Evolutionary conservation across 108 stramenopile species (phyloP).

Genomic region (Nannochloropsis gaditana): DNA sequence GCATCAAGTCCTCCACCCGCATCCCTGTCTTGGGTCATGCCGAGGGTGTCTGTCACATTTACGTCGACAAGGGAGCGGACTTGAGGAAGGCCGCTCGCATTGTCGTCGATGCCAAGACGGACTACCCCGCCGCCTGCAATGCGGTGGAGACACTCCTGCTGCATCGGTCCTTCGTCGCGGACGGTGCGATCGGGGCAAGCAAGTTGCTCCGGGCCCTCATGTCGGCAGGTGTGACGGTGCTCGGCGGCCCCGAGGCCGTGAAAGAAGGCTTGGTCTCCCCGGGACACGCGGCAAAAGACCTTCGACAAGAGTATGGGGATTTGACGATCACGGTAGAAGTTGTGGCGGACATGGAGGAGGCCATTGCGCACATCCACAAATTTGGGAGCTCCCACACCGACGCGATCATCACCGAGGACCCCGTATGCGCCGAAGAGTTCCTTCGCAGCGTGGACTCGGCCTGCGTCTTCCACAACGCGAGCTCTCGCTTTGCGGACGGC

Average conservation of each 20-base stretch:
- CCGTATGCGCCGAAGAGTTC: slow-evolving; percentile 68
- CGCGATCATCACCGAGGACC: slow-evolving; percentile 77
- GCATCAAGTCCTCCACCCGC: slow-evolving; percentile 78
- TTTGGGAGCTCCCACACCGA: slow-evolving; percentile 94
- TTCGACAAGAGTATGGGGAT: slow-evolving; percentile 87
- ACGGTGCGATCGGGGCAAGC: neutral
- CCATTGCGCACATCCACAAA: slow-evolving; percentile 85
- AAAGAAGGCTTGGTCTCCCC: slow-evolving; percentile 30
- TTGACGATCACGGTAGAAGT: slow-evolving; percentile 86
- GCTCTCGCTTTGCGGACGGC: slow-evolving; percentile 94
- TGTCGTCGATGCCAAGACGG: slow-evolving; percentile 81
- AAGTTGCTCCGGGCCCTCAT: slow-evolving; percentile 60
- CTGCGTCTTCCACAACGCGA: slow-evolving; percentile 96
- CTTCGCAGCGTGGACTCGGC: slow-evolving; percentile 83
- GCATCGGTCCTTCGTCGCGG: slow-evolving; percentile 54
- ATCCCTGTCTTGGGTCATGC: slow-evolving; percentile 98
- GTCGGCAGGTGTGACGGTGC: slow-evolving; percentile 72
- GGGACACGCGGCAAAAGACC: slow-evolving; percentile 31
- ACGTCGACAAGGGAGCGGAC: slow-evolving; percentile 77
- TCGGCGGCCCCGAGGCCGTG: slow-evolving; percentile 77
- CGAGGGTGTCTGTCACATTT: slow-evolving; percentile 97
- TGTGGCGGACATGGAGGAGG: slow-evolving; percentile 73
- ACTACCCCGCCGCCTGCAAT: slow-evolving; percentile 98
- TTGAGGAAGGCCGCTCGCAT: slow-evolving; percentile 46
- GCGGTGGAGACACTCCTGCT: slow-evolving; percentile 93